Conservation (phyloP, 345 rosid species). For the Gossypium longicalyx region DNA sequence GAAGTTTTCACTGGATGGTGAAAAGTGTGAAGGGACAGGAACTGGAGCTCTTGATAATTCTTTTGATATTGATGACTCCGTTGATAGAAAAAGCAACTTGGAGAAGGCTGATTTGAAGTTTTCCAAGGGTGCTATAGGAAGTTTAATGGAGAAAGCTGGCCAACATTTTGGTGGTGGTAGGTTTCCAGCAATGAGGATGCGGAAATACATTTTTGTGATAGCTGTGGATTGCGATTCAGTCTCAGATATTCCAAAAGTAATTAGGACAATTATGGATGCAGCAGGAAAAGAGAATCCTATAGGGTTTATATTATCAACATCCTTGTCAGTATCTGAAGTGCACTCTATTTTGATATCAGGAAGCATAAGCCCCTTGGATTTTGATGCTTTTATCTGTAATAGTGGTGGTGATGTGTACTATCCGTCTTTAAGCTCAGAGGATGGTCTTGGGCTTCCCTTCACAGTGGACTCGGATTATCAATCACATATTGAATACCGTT, state of each 20-base stretch:
- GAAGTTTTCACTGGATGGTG: slow-evolving; percentile 63
- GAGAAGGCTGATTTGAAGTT: slow-evolving; percentile 36
- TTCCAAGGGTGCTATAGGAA: slow-evolving; percentile 24
- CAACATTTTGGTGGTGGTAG: slow-evolving; percentile 28
- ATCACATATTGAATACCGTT: slow-evolving; percentile 69
- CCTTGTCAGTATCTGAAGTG: slow-evolving; percentile 60
- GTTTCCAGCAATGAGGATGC: slow-evolving; percentile 45
- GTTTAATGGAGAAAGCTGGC: slow-evolving; percentile 32
- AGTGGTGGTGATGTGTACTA: slow-evolving; percentile 74
- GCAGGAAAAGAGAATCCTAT: slow-evolving; percentile 32
- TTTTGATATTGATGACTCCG: slow-evolving; percentile 34
- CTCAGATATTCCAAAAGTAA: slow-evolving; percentile 32
- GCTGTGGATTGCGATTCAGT: slow-evolving; percentile 46
- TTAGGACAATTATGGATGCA: slow-evolving; percentile 38
- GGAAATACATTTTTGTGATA: slow-evolving; percentile 52
- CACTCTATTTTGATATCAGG: slow-evolving; percentile 42
- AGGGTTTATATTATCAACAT: slow-evolving; percentile 63
- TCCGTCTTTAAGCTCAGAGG: slow-evolving; percentile 50
- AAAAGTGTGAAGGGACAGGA: slow-evolving; percentile 40
- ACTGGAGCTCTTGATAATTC: slow-evolving; percentile 19
- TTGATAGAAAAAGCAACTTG: slow-evolving; percentile 35
- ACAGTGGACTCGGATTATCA: slow-evolving; percentile 61
- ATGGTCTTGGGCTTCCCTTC: slow-evolving; percentile 37
- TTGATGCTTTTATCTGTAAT: slow-evolving; percentile 72
- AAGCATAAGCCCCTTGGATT: slow-evolving; percentile 50